These are phyloP conservation scores for Solanum chmielewskii DNA, from an alignment of 257 asterid species.

Conservation along the genomic window DNA sequence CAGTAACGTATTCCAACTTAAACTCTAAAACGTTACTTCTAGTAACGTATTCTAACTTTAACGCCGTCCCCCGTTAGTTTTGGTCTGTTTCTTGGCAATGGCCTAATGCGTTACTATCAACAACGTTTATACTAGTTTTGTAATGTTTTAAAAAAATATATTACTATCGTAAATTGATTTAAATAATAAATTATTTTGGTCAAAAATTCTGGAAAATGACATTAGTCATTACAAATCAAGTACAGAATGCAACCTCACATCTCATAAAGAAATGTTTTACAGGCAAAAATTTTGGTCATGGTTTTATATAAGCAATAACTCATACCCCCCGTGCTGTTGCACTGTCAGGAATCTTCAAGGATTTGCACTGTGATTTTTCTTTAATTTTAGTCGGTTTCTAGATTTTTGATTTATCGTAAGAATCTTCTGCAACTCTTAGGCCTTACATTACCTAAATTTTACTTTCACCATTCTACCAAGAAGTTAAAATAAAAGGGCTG, in stretches of 20 bases:
- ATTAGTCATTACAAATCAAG: neutral
- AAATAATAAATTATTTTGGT: no score
- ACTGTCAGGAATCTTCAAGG: conserved; percentile 40
- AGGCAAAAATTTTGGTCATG: neutral
- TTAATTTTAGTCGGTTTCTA: conserved; percentile 48
- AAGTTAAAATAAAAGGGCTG: conserved; percentile 4
- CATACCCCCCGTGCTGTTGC: conserved; percentile 31
- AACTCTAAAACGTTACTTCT: no score
- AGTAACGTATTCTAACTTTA: no score
- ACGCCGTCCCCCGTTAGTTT: no score
- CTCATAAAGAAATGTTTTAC: neutral
- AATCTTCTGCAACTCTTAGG: conserved; percentile 39
- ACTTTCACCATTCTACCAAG: conserved; percentile 39
- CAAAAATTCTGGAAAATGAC: neutral
- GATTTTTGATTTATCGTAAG: conserved; percentile 39
- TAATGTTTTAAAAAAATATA: no score
- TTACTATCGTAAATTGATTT: no score
- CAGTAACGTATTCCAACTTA: no score
- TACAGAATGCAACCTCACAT: neutral
- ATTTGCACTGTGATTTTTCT: conserved; percentile 47
- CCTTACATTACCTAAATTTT: conserved; percentile 36
- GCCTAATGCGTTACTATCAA: no score
- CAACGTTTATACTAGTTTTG: no score
- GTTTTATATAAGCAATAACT: neutral
- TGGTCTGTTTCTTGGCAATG: no score